Evolutionary conservation across 305 asterid genomes (phyloP).

Genomic region (Striga hermonthica): DNA sequence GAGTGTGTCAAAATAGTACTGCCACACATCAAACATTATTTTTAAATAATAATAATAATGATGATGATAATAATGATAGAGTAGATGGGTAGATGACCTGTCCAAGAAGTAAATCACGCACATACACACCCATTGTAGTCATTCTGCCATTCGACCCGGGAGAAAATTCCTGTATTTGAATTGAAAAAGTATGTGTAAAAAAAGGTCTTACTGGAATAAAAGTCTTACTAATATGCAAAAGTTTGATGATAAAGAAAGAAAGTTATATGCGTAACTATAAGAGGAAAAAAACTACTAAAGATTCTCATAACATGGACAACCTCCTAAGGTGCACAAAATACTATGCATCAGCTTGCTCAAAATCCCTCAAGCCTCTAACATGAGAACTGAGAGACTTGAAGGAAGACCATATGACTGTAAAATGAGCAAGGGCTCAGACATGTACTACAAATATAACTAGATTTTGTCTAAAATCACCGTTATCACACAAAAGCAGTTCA

Average conservation of each 20-base stretch:
- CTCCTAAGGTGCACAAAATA: conserved; percentile 19
- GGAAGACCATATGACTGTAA: conserved; percentile 1
- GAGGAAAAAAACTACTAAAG: conserved; percentile 23
- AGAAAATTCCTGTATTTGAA: conserved; percentile 68
- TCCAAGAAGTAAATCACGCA: conserved; percentile 94
- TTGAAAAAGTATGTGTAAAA: conserved; percentile 7
- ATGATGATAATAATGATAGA: conserved; percentile 17
- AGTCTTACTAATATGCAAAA: conserved; percentile 23
- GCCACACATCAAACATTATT: conserved; percentile 37
- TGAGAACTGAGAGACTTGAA: conserved; percentile 4
- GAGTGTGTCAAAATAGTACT: conserved; percentile 95
- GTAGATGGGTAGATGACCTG: conserved; percentile 51
- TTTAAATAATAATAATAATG: background rate
- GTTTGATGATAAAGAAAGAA: conserved; percentile 16
- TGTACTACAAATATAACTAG: conserved; percentile 24
- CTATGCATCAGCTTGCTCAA: conserved; percentile 24
- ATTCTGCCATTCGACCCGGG: conserved; percentile 87
- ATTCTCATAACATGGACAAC: conserved; percentile 21
- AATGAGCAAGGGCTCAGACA: conserved; percentile 12
- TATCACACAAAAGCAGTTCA: conserved; percentile 57
- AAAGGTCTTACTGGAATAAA: background rate
- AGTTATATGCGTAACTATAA: conserved; percentile 18
- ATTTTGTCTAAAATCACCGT: conserved; percentile 29
- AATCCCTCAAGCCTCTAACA: conserved; percentile 22
- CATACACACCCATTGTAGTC: conserved; percentile 94